phyloP scores from a whole-genome alignment of 331 rosid genomes.

The Prunus yedoensis region DNA sequence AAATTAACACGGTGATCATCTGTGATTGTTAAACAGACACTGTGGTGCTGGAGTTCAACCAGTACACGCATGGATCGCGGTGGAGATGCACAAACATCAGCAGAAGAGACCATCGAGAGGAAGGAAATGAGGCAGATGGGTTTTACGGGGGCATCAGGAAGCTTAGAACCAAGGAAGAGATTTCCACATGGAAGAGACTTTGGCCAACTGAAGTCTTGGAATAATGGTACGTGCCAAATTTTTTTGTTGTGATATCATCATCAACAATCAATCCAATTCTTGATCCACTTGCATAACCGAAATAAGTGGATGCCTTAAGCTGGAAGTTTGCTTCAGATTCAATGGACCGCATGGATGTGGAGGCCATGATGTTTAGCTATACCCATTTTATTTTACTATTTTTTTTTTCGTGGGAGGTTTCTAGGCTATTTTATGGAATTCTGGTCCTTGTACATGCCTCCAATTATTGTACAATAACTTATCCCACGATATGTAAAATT shows the following conservation, averaged over 20 bases:
- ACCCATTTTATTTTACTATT: neutral
- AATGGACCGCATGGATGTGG: neutral
- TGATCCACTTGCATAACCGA: neutral
- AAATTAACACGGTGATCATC: neutral
- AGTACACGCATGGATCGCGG: slow-evolving; percentile 66
- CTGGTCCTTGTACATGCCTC: slow-evolving; percentile 4
- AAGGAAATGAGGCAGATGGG: slow-evolving; percentile 78
- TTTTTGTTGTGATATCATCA: no score
- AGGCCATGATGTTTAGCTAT: neutral
- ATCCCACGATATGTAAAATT: neutral
- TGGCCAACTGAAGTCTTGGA: slow-evolving; percentile 76
- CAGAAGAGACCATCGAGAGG: slow-evolving; percentile 70
- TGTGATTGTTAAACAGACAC: slow-evolving; percentile 43
- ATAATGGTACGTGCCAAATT: neutral
- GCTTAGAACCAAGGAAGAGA: slow-evolving; percentile 46
- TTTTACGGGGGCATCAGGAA: slow-evolving; percentile 89
- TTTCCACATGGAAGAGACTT: slow-evolving; percentile 59
- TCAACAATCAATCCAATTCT: neutral
- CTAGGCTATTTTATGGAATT: neutral
- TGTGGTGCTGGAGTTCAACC: slow-evolving; percentile 82
- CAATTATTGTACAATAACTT: neutral
- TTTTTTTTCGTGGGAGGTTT: neutral
- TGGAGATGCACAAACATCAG: slow-evolving; percentile 65
- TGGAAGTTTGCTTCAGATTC: neutral
- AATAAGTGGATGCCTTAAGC: neutral